Evolutionary conservation across 2,329 filamentous ascomycete genomes (phyloP), one percentile per base, ranked within the genome.

Genomic region (Lecanicillium sp.): DNA sequence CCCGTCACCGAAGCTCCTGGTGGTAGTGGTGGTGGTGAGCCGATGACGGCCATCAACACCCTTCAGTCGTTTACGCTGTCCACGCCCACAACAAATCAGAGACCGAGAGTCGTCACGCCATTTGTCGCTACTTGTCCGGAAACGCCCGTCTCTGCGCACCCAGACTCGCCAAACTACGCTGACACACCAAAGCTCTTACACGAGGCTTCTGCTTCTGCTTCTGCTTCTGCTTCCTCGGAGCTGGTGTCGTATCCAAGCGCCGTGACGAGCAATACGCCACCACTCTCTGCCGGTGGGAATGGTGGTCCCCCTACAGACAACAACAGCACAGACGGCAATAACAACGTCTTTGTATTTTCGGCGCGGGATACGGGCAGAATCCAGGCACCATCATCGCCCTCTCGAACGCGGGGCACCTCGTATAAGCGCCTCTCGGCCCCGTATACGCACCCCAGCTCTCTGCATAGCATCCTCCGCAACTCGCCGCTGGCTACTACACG

Each of bases 401-500:
- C 11, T 9, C n/a, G 14, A 22, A 38, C 35, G 37, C 40, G 15
- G 19, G 46, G 9, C 42, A 43, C 15, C 36, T 46, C 25, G 9
- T 13, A 19, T 5, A 28, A 11, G 4, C 27, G 25, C 16, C 15
- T 30, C 20, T 22, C 40, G 7, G 28, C 68, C 3, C 78, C 78
- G 3, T 81, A 82, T 49, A 71, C 63, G 2, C 76, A 76, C 45
- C 71, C 77, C 25, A 68, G 68, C 40, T 63, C 65, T 30, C 67
- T 81, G 9, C 77, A 73, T 53, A 80, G 75, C 56, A 82, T 82
- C 49, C 67, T 82, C 16, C 72, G 77, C 38, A 82, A 82, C 62
- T 82, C 78, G 4, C 78, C 78, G 14, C 63, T 81, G 6, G 74
- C 75, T 15, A 71, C 73, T 1, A n/a, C n/a, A n/a, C n/a, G n/a